Evolutionary conservation across 495 filamentous ascomycete genomes (phyloP), one percentile per base, ranked within the genome.

Genomic region (Tuber borchii): DNA sequence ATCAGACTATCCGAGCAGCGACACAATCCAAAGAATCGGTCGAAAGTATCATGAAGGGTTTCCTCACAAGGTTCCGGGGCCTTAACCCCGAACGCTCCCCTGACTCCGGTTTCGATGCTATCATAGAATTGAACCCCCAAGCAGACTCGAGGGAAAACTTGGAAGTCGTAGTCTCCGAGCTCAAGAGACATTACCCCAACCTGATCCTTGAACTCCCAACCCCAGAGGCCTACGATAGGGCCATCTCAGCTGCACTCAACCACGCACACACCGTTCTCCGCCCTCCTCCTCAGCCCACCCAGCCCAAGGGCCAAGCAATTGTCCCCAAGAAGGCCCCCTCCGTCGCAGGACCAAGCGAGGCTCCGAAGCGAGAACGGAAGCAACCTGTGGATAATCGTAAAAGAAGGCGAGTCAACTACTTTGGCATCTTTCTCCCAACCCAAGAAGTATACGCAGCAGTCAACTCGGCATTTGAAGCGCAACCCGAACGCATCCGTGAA

Each of bases 1-100:
- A 99, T 81, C 95, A 99, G 83, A 97, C 95, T 17, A 99, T 99
- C 80, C 94, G 95, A 75, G 92, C 95, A 7, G 90, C 89, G 19
- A 89, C 87, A 45, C 89, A 90, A 80, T 85, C 89, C 70, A 83
- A 85, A 51, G 83, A 86, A 20, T 93, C 97, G 82, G 90, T 95
- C 46, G 86, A 93, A 37, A 89, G 89, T 14, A 98, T 99, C 81
- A 98, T 99, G 95, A 91, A 97, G 77, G 93, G 93, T 48, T 99
- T 99, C 85, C 86, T 99, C 69, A 76, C 85, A 0, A 91, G 95
- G 22, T 99, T 97, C 83, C 90, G 98, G 84, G 88, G 89, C 5
- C 85, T 93, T 74, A 87, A 97, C 77, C 83, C 84, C 1, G 85
- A 87, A 39, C 85, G 81, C 31, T 80, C 83, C 31, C 94, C 95